Conservation (phyloP, 2,329 filamentous ascomycete species). For the Aspergillus arachidicola region DNA sequence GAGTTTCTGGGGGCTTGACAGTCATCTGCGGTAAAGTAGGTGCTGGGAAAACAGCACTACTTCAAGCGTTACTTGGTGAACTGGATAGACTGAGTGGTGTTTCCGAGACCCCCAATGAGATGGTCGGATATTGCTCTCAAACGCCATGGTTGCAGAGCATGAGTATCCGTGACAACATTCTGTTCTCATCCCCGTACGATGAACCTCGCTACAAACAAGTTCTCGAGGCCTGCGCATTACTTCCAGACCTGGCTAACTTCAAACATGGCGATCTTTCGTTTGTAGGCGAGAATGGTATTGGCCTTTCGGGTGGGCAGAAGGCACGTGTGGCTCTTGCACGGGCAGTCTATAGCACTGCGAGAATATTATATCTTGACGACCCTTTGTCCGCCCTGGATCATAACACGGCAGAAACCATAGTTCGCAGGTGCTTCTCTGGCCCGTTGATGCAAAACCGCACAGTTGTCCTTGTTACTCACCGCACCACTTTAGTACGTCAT, state of each 20-base stretch:
- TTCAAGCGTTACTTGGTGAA: constrained; percentile 63
- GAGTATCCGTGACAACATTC: constrained; percentile 69
- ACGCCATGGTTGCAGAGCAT: constrained; percentile 71
- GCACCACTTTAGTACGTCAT: constrained; percentile 70
- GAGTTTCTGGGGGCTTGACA: constrained; percentile 59
- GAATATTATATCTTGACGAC: constrained; percentile 60
- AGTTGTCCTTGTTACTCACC: constrained; percentile 65
- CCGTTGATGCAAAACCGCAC: constrained; percentile 57
- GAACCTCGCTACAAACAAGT: constrained; percentile 69
- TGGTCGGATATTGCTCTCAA: constrained; percentile 66
- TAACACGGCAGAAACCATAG: constrained; percentile 65
- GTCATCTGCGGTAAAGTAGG: constrained; percentile 67
- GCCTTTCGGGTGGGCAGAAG: constrained; percentile 63
- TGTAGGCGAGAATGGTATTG: constrained; percentile 64
- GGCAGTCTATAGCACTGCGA: constrained; percentile 60
- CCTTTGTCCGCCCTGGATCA: constrained; percentile 64
- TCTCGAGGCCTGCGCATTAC: constrained; percentile 64
- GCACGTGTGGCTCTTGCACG: constrained; percentile 63
- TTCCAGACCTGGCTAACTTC: constrained; percentile 64
- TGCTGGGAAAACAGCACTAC: constrained; percentile 63
- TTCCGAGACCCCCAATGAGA: constrained; percentile 56
- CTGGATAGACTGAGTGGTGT: constrained; percentile 56
- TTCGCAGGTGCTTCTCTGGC: constrained; percentile 59
- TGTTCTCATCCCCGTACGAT: constrained; percentile 69
- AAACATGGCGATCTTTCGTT: constrained; percentile 65